These are phyloP conservation scores for Trichoderma virens DNA, from an alignment of 495 filamentous ascomycete species.

Conservation along the genomic window DNA sequence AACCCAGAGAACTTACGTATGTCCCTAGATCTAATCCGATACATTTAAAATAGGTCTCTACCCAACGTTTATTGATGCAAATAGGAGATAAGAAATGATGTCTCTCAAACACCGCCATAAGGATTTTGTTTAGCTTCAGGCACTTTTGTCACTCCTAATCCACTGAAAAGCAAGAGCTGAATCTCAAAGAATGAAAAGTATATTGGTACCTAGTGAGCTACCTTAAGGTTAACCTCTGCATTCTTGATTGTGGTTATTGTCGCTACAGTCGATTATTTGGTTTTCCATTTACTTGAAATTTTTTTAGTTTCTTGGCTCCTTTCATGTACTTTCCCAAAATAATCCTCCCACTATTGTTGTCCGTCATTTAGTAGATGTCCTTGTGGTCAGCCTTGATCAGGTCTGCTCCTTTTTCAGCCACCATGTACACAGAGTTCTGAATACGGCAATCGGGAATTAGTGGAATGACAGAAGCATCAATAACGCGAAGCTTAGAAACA, in stretches of 20 bases:
- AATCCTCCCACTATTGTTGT: too few species aligned
- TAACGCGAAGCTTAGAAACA: slow-evolving; percentile 43
- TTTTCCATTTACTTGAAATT: background rate
- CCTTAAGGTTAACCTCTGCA: background rate
- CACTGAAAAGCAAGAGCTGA: too few species aligned
- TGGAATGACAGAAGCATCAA: slow-evolving; percentile 40
- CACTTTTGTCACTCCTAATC: too few species aligned
- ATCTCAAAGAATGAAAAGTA: too few species aligned
- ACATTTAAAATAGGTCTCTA: too few species aligned
- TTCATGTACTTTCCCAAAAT: background rate
- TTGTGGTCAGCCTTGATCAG: slow-evolving; percentile 8
- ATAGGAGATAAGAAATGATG: too few species aligned
- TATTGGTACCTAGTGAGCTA: background rate
- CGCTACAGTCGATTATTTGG: background rate
- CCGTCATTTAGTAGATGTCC: slow-evolving; percentile 1
- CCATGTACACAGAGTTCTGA: slow-evolving; percentile 48
- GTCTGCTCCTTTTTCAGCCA: slow-evolving; percentile 40
- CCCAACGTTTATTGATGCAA: too few species aligned
- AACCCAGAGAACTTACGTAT: too few species aligned
- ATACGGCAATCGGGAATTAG: slow-evolving; percentile 40
- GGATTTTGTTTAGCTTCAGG: too few species aligned
- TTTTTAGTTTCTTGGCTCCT: background rate
- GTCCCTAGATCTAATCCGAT: too few species aligned
- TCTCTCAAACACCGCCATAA: too few species aligned
- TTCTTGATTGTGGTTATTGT: background rate